Conservation (phyloP, 2,329 filamentous ascomycete species). For the Colletotrichum cereale region DNA sequence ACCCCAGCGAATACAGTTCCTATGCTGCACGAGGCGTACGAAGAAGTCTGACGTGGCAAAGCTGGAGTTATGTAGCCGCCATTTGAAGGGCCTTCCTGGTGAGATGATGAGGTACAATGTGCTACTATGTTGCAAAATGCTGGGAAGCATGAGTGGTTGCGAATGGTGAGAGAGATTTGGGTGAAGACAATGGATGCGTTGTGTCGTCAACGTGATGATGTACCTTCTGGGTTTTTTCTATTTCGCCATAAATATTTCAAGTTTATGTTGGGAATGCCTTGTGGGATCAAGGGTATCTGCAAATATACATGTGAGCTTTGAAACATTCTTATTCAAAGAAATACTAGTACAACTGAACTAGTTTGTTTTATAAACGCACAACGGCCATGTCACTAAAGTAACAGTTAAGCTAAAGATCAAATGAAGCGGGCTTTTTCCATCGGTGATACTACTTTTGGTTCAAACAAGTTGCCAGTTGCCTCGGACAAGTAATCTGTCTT, state of each 20-base stretch:
- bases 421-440: background rate
- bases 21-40: constrained; percentile 6
- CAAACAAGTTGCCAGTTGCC: background rate
- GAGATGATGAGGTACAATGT: background rate
- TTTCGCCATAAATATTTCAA: background rate
- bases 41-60: constrained; percentile 16
- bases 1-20: background rate
- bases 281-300: too few species aligned
- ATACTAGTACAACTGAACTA: background rate
- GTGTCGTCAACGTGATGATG: background rate
- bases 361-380: background rate
- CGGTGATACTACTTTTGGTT: background rate
- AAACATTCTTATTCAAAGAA: background rate
- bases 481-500: background rate
- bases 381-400: background rate
- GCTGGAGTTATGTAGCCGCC: background rate
- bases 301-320: too few species aligned
- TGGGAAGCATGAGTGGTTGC: background rate
- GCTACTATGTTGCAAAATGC: background rate
- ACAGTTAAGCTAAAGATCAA: background rate
- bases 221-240: too few species aligned
- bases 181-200: background rate
- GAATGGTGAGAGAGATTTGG: background rate
- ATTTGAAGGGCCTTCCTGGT: background rate
- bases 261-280: background rate